Base-by-base conservation (phyloP, 768 basidiomycete species). In the Suillus paluster region DNA sequence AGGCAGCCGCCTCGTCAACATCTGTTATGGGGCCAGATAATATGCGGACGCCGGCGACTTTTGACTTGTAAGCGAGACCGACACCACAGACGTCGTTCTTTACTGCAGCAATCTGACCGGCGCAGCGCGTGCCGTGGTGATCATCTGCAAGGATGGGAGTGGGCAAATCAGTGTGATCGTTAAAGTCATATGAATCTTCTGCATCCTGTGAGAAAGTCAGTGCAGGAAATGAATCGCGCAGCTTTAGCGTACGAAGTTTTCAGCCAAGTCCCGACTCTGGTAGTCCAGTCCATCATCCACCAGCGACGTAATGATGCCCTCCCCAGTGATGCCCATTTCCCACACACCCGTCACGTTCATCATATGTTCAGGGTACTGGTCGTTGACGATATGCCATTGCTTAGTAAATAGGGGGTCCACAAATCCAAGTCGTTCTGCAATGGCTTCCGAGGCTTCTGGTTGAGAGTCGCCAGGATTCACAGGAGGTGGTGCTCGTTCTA, bases 201-300 rank as follows among this genome's bases (percentile, higher is more conserved):
- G 89, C 85, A 70, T 89, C 93, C 96, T 97, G 64, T 2, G 36
- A 54, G 14, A 44, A n/a, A 45, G 44, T 66, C 44, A 55, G 53
- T 17, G 8, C 11, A n/a, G 45, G 10, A 25, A 15, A 8, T 12
- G 45, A 53, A 6, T 42, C 4, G 30, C 58, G 23, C 59, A 25
- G 2, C 25, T 30, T 30, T 42, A 44, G 39, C 55, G 42, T 71
- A 99, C 97, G 75, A 98, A 99, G 76, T 99, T 99, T 41, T 81
- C 88, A 34, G 87, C 85, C 46, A 99, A 81, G 75, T 99, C 97
- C 55, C 88, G 86, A 68, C 88, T 92, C 52, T 86, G 85, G 75
- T 95, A 93, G 73, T 99, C 97, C 65, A 99, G 75, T 1, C 97
- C 97, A 72, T 99, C 97, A 72, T 99, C 97, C 25, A 99, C 89